Evolutionary conservation across 306 rosid species (phyloP), one percentile per base, ranked within the genome.

Genomic region (Lagenaria siceraria): DNA sequence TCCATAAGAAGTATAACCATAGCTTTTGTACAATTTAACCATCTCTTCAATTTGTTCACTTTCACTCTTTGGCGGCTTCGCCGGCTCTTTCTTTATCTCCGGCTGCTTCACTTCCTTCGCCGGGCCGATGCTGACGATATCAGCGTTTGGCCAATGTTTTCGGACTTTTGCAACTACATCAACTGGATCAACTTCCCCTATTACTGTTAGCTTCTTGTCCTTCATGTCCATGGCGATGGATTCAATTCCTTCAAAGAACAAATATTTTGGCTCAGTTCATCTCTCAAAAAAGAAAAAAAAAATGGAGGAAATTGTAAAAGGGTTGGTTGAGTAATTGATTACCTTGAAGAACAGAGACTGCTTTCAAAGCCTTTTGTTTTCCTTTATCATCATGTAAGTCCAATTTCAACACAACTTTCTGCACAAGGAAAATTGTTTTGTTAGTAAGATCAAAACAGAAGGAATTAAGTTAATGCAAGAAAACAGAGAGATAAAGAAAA

Each of bases 211-310:
- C 42, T 92, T 94, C 84, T 77, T 84, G n/a, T 90, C 96, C 49
- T 91, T 94, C 97, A 94, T 90, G 83, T 94, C 90, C 97, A 90
- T 81, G 17, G 90, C 84, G 51, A 94, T 86, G 4, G 97, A 90
- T 53, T 94, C 95, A 75, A 92, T 79, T 78, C 98, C 55, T 51
- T 15, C 55, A 51, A 51, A 51, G 31, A 77, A 38, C 12, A 17
- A 14, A 31, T 3, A 52, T 17, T 60, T 80, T 29, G 8, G n/a
- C 55, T 24, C 22, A 22, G 46, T 25, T 35, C 17, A 18, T 3
- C 19, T 40, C 42, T 33, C 22, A 17, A 17, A 59, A 65, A 43
- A 36, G 77, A 27, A 12, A 54, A 11, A 7, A 17, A 14, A 15
- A 61, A 7, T 0, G 10, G 3, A 33, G 14, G 53, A 21, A 35